Evolutionary conservation across 164 flowering plant species (phyloP).

Genomic region (Stephania yunnanensis): DNA sequence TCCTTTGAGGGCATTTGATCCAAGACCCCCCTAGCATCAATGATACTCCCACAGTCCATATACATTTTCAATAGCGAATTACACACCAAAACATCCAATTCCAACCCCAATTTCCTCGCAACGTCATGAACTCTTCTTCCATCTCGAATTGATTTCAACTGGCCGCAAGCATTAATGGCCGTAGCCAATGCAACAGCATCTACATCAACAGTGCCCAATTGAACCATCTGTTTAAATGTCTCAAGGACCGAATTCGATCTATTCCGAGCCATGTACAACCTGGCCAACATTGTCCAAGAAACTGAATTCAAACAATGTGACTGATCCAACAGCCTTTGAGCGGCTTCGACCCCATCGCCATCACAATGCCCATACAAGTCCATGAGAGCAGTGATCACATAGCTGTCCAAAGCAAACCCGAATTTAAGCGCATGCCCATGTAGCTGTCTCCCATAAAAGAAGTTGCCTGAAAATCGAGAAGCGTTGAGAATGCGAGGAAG

Average conservation of each 20-base stretch:
- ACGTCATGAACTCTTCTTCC: slow-evolving; percentile 44
- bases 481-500: slow-evolving; percentile 58
- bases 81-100: slow-evolving; percentile 44
- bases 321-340: slow-evolving; percentile 30
- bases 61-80: slow-evolving; percentile 67
- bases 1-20: slow-evolving; percentile 43
- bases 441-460: slow-evolving; percentile 44
- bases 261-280: slow-evolving; percentile 30
- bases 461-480: slow-evolving; percentile 25
- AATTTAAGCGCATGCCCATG: slow-evolving; percentile 54
- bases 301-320: slow-evolving; percentile 28
- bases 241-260: slow-evolving; percentile 39
- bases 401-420: slow-evolving; percentile 35
- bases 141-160: slow-evolving; percentile 33
- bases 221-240: slow-evolving; percentile 40
- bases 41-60: slow-evolving; percentile 42
- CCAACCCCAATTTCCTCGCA: slow-evolving; percentile 39
- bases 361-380: slow-evolving; percentile 50
- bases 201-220: slow-evolving; percentile 16
- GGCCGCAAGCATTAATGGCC: slow-evolving; percentile 41
- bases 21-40: slow-evolving; percentile 45
- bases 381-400: slow-evolving; percentile 45
- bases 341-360: slow-evolving; percentile 31
- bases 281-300: slow-evolving; percentile 52
- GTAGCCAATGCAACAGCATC: slow-evolving; percentile 55